Conservation (phyloP, 768 basidiomycete genomes). For the Hypholoma fasciculare region DNA sequence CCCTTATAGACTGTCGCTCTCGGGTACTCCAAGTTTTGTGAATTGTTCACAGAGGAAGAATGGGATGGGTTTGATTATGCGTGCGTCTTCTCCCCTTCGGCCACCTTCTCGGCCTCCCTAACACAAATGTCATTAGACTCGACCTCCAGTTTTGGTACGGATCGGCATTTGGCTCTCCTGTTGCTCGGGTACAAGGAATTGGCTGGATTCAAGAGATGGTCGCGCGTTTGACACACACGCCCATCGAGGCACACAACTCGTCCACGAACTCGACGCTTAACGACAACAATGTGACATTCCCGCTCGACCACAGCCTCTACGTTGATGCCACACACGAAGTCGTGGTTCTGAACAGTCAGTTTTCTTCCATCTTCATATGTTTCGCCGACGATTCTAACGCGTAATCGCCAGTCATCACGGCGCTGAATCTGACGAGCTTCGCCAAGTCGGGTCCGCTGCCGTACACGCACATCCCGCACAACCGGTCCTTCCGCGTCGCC, state of each 20-base stretch:
- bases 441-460: slow-evolving; percentile 76
- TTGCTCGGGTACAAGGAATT: slow-evolving; percentile 73
- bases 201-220: slow-evolving; percentile 85
- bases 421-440: slow-evolving; percentile 79
- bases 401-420: slow-evolving; percentile 63
- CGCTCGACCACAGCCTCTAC: slow-evolving; percentile 70
- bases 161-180: slow-evolving; percentile 80
- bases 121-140: slow-evolving; percentile 37
- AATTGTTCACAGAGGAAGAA: slow-evolving; percentile 86
- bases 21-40: slow-evolving; percentile 90
- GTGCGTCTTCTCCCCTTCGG: slow-evolving; percentile 37
- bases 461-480: slow-evolving; percentile 62
- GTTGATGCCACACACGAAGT: slow-evolving; percentile 93
- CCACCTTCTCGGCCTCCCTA: background rate
- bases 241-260: slow-evolving; percentile 69
- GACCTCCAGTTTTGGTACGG: slow-evolving; percentile 56
- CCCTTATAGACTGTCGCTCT: slow-evolving; percentile 72
- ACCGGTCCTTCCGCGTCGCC: slow-evolving; percentile 70
- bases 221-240: slow-evolving; percentile 77
- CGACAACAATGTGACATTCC: slow-evolving; percentile 67
- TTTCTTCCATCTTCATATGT: background rate
- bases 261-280: slow-evolving; percentile 86
- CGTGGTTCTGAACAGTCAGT: slow-evolving; percentile 80
- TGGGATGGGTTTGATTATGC: slow-evolving; percentile 94
- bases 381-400: background rate